A percentile compares a stretch with the other conserved stretches of the same genome.
phyloP scores from a whole-genome alignment of 805 yeast species.

The Starmerella asiatica region DNA sequence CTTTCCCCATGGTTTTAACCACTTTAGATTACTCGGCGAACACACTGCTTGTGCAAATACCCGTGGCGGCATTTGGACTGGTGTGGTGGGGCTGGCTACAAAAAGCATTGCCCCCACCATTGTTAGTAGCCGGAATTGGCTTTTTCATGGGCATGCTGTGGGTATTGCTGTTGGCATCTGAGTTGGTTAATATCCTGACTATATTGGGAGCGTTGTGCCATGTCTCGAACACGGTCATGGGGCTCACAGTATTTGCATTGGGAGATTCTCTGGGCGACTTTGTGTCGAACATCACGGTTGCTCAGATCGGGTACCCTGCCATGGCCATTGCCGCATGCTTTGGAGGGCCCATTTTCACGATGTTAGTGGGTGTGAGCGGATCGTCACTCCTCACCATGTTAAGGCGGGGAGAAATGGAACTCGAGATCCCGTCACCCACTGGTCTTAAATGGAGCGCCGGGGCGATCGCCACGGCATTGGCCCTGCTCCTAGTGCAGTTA shows the following conservation, averaged over 20 bases:
- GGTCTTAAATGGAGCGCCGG: constrained; percentile 30
- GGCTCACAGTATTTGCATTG: constrained; percentile 76
- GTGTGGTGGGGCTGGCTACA: constrained; percentile 9
- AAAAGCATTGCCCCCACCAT: constrained; percentile 7
- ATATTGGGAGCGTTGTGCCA: constrained; percentile 45
- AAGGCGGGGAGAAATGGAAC: constrained; percentile 17
- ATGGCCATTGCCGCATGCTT: constrained; percentile 95
- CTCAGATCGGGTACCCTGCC: constrained; percentile 65
- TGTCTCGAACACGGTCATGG: constrained; percentile 66
- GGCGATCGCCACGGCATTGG: constrained; percentile 30
- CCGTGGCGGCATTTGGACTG: not conserved
- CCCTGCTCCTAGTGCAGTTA: constrained; percentile 30
- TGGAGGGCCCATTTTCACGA: constrained; percentile 77
- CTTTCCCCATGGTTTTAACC: constrained; percentile 8
- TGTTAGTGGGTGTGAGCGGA: constrained; percentile 67
- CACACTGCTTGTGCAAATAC: not conserved
- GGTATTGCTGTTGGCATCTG: constrained; percentile 57
- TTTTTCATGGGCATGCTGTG: constrained; percentile 53
- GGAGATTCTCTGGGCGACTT: constrained; percentile 91
- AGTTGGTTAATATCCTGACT: constrained; percentile 51
- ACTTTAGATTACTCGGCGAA: not conserved
- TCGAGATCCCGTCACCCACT: constrained; percentile 30
- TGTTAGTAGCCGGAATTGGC: constrained; percentile 32
- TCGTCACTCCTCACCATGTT: constrained; percentile 44
- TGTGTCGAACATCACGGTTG: constrained; percentile 68